Percentiles rank a stretch among this genome's conserved stretches.
phyloP scores from a whole-genome alignment of 164 flowering plant species.

The Nymphaea thermarum region DNA sequence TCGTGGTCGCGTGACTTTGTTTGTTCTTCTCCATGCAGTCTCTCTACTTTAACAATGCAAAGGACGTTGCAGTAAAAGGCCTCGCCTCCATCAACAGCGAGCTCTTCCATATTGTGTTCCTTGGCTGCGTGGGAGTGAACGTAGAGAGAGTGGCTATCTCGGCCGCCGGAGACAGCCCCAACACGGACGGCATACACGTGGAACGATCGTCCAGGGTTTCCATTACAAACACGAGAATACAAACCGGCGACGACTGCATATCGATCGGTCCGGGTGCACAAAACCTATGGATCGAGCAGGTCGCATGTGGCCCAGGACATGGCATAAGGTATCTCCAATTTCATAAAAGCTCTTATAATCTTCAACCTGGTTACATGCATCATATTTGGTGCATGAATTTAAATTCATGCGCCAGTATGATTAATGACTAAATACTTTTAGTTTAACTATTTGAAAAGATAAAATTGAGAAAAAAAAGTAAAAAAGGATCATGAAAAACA shows the following conservation, averaged over 20 bases:
- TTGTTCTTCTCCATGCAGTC: conserved; percentile 7
- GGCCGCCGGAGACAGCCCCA: neutral
- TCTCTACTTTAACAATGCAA: conserved; percentile 6
- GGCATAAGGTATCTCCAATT: neutral
- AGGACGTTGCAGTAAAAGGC: conserved; percentile 11
- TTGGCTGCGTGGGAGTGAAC: neutral
- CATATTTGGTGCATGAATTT: conserved; percentile 12
- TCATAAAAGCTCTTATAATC: conserved; percentile 11
- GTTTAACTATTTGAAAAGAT: too few species aligned
- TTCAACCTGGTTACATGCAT: conserved; percentile 22
- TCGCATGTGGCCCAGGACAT: neutral
- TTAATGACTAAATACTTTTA: too few species aligned
- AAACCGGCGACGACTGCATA: neutral
- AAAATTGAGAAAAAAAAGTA: too few species aligned
- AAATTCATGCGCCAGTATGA: neutral
- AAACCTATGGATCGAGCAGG: neutral
- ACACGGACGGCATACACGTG: neutral
- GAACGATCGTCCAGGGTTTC: neutral
- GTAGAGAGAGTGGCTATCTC: neutral
- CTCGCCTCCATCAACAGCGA: too few species aligned
- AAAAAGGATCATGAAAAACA: too few species aligned
- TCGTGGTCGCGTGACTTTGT: too few species aligned
- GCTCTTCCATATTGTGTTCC: neutral
- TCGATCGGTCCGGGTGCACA: neutral
- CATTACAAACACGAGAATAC: neutral